Base-by-base conservation (phyloP, 306 rosid genomes). In the Quercus cerris region DNA sequence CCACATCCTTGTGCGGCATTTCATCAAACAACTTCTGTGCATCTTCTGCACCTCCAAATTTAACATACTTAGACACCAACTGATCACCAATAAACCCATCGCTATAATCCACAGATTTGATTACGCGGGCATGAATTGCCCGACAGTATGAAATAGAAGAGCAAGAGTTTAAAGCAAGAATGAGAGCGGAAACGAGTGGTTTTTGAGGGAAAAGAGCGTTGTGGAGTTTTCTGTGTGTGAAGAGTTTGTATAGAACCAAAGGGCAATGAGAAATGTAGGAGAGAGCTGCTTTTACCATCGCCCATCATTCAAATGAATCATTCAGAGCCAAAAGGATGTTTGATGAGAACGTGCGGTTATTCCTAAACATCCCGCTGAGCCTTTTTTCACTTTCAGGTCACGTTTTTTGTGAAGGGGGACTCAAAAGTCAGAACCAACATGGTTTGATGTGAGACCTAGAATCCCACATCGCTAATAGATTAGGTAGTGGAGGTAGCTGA, bases 11-110 rank as follows among this genome's bases (percentile, higher is more conserved):
- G 11, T 84, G 56, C 25, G 90, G 89, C 81, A 89, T 81, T 84
- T 91, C 94, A 63, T 86, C 93, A 57, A 93, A 93, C 88, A 93
- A 19, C 44, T 81, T 84, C 66, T 78, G 80, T 66, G 97, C 97
- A 78, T 89, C 88, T 44, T 72, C 84, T 52, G 66, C 59, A 55
- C 76, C 62, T 19, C 97, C 94, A 90, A 84, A 66, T 62, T 78
- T 89, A 0, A 81, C 19, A 3, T 93, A 93, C 58, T 81, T 12
- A 0, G 92, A n/a, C 0, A 84, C 93, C 77, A 93, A 75, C 73
- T 89, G 97, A 78, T 93, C 97, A 18, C 96, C 97, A 44, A 91
- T 86, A 68, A 91, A 91, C 18, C 97, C 97, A 81, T 88, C 88
- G 76, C 87, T 77, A 54, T 82, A 93, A 83, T 81, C 57, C 27